Conservation (phyloP, 495 filamentous ascomycete genomes). For the Daldinia loculata region DNA sequence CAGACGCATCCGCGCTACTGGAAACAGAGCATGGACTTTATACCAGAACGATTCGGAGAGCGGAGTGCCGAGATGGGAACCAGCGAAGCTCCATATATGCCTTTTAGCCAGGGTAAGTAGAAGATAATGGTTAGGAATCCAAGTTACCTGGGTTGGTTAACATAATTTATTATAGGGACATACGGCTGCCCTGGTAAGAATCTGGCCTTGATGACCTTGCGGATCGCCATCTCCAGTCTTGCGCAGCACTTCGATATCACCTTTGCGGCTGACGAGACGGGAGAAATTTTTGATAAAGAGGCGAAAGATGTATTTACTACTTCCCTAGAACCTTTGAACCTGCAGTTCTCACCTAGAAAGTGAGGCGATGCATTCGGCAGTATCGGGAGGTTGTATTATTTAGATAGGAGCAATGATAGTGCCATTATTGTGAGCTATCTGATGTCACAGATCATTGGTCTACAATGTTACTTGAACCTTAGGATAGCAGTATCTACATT, state of each 20-base stretch:
- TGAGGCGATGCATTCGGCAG: not conserved
- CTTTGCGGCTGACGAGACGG: conserved; percentile 48
- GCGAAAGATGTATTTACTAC: conserved; percentile 39
- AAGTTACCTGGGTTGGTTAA: not conserved
- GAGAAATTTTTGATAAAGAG: conserved; percentile 34
- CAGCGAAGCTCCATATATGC: conserved; percentile 32
- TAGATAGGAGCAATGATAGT: no score
- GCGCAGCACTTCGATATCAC: conserved; percentile 48
- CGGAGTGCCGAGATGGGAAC: conserved; percentile 53
- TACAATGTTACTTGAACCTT: no score
- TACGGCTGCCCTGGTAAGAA: conserved; percentile 39
- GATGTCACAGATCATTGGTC: no score
- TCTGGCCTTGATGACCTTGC: conserved; percentile 51
- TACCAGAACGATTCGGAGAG: conserved; percentile 54
- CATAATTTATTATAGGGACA: not conserved
- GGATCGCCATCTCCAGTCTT: conserved; percentile 49
- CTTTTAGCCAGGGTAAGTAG: conserved; percentile 33
- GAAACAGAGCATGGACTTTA: conserved; percentile 53
- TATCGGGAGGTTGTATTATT: no score
- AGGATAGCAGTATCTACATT: no score
- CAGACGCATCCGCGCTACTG: conserved; percentile 53
- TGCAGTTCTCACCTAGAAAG: conserved; percentile 33
- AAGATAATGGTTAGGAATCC: not conserved
- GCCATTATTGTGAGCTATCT: no score
- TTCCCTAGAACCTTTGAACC: conserved; percentile 28